Evolutionary conservation across 177 flowering plant species (phyloP).

Genomic region (Telopea speciosissima): DNA sequence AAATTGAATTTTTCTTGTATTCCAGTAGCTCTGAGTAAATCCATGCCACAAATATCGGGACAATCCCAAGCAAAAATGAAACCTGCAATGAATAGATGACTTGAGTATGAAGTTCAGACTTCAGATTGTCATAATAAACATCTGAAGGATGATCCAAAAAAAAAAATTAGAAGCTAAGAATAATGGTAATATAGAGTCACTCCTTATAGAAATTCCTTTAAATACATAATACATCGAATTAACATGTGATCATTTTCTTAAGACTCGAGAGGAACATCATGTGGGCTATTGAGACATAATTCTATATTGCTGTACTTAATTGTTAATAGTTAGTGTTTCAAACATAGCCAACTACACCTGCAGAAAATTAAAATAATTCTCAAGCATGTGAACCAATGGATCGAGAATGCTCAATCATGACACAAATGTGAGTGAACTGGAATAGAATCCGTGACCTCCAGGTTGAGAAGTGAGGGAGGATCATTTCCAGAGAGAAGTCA

Average conservation of each 20-base stretch:
- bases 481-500: too few relatives aligned
- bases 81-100: slow-evolving; percentile 42
- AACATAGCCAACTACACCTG: background rate
- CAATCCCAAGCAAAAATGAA: slow-evolving; percentile 65
- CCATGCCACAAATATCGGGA: slow-evolving; percentile 66
- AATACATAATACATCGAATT: too few relatives aligned
- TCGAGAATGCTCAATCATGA: background rate
- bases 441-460: too few relatives aligned
- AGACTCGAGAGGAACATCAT: background rate
- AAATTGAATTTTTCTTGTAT: slow-evolving; percentile 41
- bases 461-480: too few relatives aligned
- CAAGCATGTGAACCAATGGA: background rate
- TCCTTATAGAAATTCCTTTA: background rate
- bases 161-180: background rate
- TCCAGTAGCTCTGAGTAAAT: slow-evolving; percentile 73
- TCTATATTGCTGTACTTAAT: too few relatives aligned
- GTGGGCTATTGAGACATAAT: too few relatives aligned
- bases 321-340: too few relatives aligned
- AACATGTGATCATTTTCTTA: too few relatives aligned
- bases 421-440: too few relatives aligned
- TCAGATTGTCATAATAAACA: background rate
- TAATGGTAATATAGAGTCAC: background rate
- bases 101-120: background rate
- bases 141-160: too few relatives aligned
- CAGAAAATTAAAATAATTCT: too few relatives aligned